Evolutionary conservation across 306 rosid genomes (phyloP).

Genomic region (Rosa chinensis): DNA sequence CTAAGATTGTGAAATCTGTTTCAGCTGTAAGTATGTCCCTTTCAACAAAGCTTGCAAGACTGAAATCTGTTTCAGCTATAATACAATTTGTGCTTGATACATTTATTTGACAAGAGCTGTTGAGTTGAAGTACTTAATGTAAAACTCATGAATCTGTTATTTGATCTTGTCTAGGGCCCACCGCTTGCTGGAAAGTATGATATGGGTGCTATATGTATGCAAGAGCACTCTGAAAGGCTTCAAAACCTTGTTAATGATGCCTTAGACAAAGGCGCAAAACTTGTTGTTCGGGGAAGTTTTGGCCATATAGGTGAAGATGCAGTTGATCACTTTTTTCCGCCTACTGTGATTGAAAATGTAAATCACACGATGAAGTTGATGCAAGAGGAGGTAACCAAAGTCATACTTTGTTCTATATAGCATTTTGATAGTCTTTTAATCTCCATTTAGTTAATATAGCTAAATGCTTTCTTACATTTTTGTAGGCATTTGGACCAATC

Average conservation of each 20-base stretch:
- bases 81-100: neutral
- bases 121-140: neutral
- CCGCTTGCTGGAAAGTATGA: slow-evolving; percentile 84
- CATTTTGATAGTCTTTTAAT: slow-evolving; percentile 11
- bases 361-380: slow-evolving; percentile 89
- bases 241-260: slow-evolving; percentile 83
- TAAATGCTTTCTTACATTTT: slow-evolving; percentile 22
- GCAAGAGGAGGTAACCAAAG: slow-evolving; percentile 88
- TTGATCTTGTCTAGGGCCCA: slow-evolving; percentile 65
- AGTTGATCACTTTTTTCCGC: slow-evolving; percentile 89
- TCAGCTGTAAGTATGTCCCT: slow-evolving; percentile 65
- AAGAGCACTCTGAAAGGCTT: slow-evolving; percentile 94
- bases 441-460: slow-evolving; percentile 9
- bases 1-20: slow-evolving; percentile 78
- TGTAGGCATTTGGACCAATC: slow-evolving; percentile 89
- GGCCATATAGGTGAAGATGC: slow-evolving; percentile 91
- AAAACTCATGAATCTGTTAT: slow-evolving; percentile 10
- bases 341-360: slow-evolving; percentile 82
- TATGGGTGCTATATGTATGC: slow-evolving; percentile 96
- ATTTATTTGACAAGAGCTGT: neutral
- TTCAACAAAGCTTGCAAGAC: slow-evolving; percentile 9
- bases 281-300: slow-evolving; percentile 81
- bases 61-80: neutral
- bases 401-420: slow-evolving; percentile 18
- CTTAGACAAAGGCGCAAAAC: slow-evolving; percentile 83